phyloP scores from a whole-genome alignment of 1,139 yeast species.

The Pneumocystis wakefieldiae region DNA sequence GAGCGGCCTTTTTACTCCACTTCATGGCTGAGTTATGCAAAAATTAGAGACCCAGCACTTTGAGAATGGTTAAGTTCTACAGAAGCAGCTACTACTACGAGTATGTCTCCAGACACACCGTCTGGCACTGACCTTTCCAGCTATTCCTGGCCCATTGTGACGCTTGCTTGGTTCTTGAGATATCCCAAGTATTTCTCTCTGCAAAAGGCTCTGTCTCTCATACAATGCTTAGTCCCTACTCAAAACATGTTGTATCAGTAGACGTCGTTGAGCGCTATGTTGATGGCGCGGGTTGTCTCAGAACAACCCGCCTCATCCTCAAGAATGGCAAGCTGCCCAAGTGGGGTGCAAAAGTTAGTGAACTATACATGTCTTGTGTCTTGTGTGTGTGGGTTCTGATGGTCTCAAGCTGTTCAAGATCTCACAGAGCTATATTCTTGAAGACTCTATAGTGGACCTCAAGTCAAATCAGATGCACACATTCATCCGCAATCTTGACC shows the following conservation, averaged over 20 bases:
- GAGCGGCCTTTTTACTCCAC: background rate
- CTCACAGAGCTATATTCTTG: conserved; percentile 57
- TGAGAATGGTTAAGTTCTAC: background rate
- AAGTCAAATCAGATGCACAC: conserved; percentile 39
- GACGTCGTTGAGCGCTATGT: conserved; percentile 55
- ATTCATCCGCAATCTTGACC: conserved; percentile 76
- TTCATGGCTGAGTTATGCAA: background rate
- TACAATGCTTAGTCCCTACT: conserved; percentile 40
- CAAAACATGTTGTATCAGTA: conserved; percentile 72
- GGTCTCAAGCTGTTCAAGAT: conserved; percentile 24
- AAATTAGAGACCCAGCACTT: background rate
- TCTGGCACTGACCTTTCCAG: too few species aligned
- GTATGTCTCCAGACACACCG: too few species aligned
- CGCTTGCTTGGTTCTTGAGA: conserved; percentile 66
- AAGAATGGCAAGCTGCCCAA: conserved; percentile 71
- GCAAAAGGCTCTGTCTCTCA: background rate
- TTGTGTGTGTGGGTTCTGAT: background rate
- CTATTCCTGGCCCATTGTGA: conserved; percentile 52
- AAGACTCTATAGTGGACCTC: conserved; percentile 64
- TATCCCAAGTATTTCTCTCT: conserved; percentile 43
- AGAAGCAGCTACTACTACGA: background rate
- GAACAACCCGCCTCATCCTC: conserved; percentile 58
- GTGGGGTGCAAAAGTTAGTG: conserved; percentile 60
- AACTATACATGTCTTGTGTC: conserved; percentile 2
- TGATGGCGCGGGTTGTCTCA: conserved; percentile 49